A percentile compares a stretch with the other conserved stretches of the same genome.
phyloP scores from a whole-genome alignment of 1,284 basidiomycete species.

The Ustilago sp. region DNA sequence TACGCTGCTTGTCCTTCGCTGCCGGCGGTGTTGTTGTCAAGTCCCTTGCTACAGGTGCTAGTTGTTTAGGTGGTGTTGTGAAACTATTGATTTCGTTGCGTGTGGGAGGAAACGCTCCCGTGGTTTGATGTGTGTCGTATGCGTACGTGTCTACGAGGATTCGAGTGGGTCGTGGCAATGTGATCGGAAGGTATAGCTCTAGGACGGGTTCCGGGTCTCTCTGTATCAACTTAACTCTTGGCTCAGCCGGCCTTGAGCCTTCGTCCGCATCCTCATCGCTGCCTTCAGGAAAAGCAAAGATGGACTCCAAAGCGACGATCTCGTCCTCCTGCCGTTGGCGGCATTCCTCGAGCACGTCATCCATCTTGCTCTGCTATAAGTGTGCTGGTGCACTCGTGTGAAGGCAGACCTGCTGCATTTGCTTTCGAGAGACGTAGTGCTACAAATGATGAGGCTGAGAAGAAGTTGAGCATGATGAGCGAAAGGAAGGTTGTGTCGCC shows the following conservation, averaged over 20 bases:
- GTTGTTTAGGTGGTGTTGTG: background rate
- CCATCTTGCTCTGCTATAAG: constrained; percentile 26
- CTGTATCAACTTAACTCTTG: constrained; percentile 19
- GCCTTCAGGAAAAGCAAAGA: constrained; percentile 26
- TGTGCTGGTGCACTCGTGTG: constrained; percentile 1
- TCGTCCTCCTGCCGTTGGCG: constrained; percentile 49
- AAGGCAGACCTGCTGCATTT: background rate
- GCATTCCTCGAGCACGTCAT: constrained; percentile 29
- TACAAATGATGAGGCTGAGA: background rate
- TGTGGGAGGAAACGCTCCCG: constrained; percentile 9
- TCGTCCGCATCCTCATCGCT: background rate
- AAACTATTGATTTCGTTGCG: too few relatives aligned
- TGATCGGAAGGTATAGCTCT: constrained; percentile 30
- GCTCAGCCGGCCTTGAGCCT: constrained; percentile 6
- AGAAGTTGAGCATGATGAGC: background rate
- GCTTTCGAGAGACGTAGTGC: background rate
- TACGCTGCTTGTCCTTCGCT: background rate
- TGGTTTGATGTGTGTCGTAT: background rate
- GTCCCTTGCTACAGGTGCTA: background rate
- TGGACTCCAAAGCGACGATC: constrained; percentile 51
- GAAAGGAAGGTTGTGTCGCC: background rate
- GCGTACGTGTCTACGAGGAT: constrained; percentile 26
- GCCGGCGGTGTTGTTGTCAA: background rate
- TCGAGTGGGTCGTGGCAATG: constrained; percentile 28
- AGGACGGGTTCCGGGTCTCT: constrained; percentile 21